Evolutionary conservation across 1,284 basidiomycete genomes (phyloP).

Genomic region (Tilletia indica): DNA sequence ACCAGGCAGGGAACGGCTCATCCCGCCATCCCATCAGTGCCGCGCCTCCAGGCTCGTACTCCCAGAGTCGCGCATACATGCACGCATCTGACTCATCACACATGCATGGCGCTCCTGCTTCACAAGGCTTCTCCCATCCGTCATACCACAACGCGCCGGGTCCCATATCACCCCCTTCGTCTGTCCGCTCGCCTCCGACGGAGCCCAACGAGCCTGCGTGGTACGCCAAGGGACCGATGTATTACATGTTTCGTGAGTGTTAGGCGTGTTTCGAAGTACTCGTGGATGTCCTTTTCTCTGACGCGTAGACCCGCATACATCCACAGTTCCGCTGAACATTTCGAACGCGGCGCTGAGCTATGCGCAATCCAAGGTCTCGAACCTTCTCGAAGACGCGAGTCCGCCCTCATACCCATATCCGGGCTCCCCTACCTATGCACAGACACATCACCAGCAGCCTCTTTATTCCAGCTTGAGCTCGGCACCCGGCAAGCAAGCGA

Average conservation of each 20-base stretch:
- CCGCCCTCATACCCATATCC: background rate
- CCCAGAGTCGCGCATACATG: background rate
- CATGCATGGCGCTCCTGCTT: no score
- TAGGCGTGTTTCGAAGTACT: background rate
- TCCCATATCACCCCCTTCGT: background rate
- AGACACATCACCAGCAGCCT: background rate
- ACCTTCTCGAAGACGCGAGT: constrained; percentile 11
- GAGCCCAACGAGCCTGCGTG: constrained; percentile 1
- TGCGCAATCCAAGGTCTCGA: constrained; percentile 1
- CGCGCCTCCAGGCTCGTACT: background rate
- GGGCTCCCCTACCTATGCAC: background rate
- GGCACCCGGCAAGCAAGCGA: background rate
- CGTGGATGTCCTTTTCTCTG: no score
- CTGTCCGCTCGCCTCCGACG: background rate
- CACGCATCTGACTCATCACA: background rate
- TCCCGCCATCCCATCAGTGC: background rate
- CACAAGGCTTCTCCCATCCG: background rate
- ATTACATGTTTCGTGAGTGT: constrained; percentile 12
- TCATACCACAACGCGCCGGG: background rate
- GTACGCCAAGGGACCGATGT: constrained; percentile 14
- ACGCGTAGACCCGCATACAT: background rate
- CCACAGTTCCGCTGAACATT: constrained; percentile 3
- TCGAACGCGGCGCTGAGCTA: constrained; percentile 5
- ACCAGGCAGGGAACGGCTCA: background rate
- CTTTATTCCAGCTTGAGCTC: constrained; percentile 1